These are phyloP conservation scores for Aspergillus kassunensis DNA, from an alignment of 495 filamentous ascomycete genomes.

Conservation along the genomic window DNA sequence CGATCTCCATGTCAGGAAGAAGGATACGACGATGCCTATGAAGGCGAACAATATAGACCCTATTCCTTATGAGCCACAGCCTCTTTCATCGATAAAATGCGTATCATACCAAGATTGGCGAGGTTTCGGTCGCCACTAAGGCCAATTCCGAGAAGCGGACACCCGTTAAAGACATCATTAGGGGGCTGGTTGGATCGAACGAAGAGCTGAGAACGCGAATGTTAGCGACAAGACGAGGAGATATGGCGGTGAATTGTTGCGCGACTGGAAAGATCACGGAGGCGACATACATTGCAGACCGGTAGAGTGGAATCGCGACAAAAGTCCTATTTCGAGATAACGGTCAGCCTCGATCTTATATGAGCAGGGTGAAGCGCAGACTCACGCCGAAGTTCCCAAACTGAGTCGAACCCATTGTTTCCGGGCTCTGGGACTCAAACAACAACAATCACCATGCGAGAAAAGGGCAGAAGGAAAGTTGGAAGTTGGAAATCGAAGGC, in stretches of 20 bases:
- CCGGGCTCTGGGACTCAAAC: slow-evolving; percentile 7
- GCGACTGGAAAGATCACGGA: not conserved
- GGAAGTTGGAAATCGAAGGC: too few species aligned
- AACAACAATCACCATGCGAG: slow-evolving; percentile 20
- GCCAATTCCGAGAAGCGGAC: slow-evolving; percentile 66
- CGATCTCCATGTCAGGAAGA: slow-evolving; percentile 70
- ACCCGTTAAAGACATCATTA: slow-evolving; percentile 57
- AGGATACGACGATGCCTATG: slow-evolving; percentile 65
- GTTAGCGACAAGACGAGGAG: slow-evolving; percentile 23
- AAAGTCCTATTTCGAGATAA: slow-evolving; percentile 61
- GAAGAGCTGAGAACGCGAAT: slow-evolving; percentile 45
- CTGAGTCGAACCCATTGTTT: slow-evolving; percentile 58
- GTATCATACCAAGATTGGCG: slow-evolving; percentile 76
- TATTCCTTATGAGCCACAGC: slow-evolving; percentile 30
- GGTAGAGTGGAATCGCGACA: slow-evolving; percentile 95
- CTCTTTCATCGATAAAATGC: not conserved
- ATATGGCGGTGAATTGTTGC: slow-evolving; percentile 1
- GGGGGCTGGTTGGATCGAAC: slow-evolving; percentile 40
- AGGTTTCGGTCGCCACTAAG: slow-evolving; percentile 61
- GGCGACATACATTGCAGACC: slow-evolving; percentile 83
- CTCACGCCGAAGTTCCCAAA: slow-evolving; percentile 90
- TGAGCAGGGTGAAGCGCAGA: slow-evolving; percentile 16
- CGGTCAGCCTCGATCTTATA: slow-evolving; percentile 11
- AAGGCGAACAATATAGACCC: slow-evolving; percentile 87
- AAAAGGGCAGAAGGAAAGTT: not conserved